A percentile compares a stretch with the other conserved stretches of the same genome.
Conservation (phyloP, 306 rosid species). For the Fagus sylvatica region DNA sequence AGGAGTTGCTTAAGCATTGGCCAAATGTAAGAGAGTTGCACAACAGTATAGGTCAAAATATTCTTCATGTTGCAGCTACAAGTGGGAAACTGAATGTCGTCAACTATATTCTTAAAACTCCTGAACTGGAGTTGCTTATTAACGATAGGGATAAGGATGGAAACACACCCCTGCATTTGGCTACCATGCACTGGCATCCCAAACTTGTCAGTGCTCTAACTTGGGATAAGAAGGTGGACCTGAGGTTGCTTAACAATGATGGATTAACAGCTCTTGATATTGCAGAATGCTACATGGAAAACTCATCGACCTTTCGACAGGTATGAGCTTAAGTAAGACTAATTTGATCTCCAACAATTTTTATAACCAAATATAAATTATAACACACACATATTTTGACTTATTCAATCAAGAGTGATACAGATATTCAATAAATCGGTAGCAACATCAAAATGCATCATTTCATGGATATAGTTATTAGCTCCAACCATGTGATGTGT, state of each 20-base stretch:
- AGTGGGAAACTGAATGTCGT: constrained; percentile 18
- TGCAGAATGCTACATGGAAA: too few relatives aligned
- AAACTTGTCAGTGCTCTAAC: constrained; percentile 11
- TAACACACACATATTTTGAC: too few relatives aligned
- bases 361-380: too few relatives aligned
- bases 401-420: too few relatives aligned
- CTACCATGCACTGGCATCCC: constrained; percentile 2
- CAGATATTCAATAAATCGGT: too few relatives aligned
- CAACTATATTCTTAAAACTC: not conserved
- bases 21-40: not conserved
- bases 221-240: not conserved
- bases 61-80: not conserved
- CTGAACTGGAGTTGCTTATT: not conserved
- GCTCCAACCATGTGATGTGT: too few relatives aligned
- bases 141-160: constrained; percentile 16
- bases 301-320: too few relatives aligned
- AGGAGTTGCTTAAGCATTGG: constrained; percentile 12
- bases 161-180: constrained; percentile 40
- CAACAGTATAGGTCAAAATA: too few relatives aligned
- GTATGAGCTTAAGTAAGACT: too few relatives aligned
- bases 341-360: too few relatives aligned
- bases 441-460: too few relatives aligned
- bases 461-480: too few relatives aligned
- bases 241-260: not conserved
- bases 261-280: not conserved